Percentiles rank a stretch among this genome's conserved stretches.
phyloP scores from a whole-genome alignment of 768 basidiomycete genomes.

The Dendrothele bispora region DNA sequence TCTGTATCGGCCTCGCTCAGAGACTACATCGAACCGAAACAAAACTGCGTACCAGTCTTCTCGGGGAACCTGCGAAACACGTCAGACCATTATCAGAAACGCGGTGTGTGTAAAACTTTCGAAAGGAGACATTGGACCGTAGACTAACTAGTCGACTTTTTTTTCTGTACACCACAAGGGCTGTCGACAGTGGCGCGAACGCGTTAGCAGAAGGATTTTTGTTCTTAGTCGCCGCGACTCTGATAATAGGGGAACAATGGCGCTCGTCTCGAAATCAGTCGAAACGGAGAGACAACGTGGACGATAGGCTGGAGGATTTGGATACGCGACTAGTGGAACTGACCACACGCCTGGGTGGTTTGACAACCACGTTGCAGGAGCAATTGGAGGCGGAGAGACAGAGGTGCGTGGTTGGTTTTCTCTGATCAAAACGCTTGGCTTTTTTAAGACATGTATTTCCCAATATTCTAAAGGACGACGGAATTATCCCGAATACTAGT shows the following conservation, averaged over 20 bases:
- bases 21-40: conserved; percentile 74
- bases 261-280: conserved; percentile 68
- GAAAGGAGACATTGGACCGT: no score
- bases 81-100: conserved; percentile 78
- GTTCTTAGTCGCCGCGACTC: conserved; percentile 68
- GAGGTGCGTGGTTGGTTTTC: conserved; percentile 42
- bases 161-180: conserved; percentile 52
- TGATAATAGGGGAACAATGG: conserved; percentile 79
- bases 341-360: conserved; percentile 36
- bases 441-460: no score
- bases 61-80: conserved; percentile 73
- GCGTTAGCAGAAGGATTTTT: conserved; percentile 83
- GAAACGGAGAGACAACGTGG: conserved; percentile 70
- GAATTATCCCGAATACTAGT: no score
- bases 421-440: no score
- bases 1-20: conserved; percentile 78
- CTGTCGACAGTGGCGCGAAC: conserved; percentile 86
- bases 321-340: conserved; percentile 46
- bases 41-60: conserved; percentile 68
- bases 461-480: no score
- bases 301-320: conserved; percentile 68
- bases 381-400: conserved; percentile 42
- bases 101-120: conserved; percentile 49
- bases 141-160: no score
- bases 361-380: conserved; percentile 44